Conservation (phyloP, 495 filamentous ascomycete species). For the Podospora conica region DNA sequence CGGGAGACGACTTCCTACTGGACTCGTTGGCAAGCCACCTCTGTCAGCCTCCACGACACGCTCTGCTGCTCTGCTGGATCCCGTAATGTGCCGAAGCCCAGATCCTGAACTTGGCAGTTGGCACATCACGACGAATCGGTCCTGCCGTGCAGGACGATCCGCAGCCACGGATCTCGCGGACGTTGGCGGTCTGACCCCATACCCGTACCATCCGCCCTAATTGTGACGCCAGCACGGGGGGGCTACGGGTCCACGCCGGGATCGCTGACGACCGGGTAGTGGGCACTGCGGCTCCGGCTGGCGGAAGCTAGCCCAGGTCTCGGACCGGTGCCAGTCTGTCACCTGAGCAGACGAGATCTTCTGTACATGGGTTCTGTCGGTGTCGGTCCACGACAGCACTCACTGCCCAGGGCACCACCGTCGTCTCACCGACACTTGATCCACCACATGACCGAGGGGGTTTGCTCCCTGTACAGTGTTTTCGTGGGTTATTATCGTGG, state of each 20-base stretch:
- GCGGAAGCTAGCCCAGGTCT: background rate
- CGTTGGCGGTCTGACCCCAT: background rate
- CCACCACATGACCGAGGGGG: constrained; percentile 2
- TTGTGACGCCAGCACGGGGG: background rate
- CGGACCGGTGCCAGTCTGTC: constrained; percentile 6
- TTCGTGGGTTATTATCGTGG: background rate
- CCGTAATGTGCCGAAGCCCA: background rate
- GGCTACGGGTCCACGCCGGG: background rate
- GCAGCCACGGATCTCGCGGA: background rate
- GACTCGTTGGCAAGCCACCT: background rate
- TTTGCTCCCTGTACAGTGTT: background rate
- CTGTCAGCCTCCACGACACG: background rate
- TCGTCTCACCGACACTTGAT: constrained; percentile 1
- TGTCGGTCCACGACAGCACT: background rate
- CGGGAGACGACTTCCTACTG: background rate
- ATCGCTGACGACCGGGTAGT: background rate
- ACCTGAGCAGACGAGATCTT: constrained; percentile 2
- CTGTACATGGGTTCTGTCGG: background rate
- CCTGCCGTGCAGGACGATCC: background rate
- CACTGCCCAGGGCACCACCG: background rate
- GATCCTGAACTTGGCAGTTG: background rate
- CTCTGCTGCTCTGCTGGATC: too few species aligned
- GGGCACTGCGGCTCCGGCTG: background rate
- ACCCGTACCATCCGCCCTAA: background rate
- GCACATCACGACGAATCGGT: background rate